A percentile compares a stretch with the other conserved stretches of the same genome.
These are phyloP conservation scores for Acacia acuminata DNA, from an alignment of 306 rosid species.

Conservation along the genomic window DNA sequence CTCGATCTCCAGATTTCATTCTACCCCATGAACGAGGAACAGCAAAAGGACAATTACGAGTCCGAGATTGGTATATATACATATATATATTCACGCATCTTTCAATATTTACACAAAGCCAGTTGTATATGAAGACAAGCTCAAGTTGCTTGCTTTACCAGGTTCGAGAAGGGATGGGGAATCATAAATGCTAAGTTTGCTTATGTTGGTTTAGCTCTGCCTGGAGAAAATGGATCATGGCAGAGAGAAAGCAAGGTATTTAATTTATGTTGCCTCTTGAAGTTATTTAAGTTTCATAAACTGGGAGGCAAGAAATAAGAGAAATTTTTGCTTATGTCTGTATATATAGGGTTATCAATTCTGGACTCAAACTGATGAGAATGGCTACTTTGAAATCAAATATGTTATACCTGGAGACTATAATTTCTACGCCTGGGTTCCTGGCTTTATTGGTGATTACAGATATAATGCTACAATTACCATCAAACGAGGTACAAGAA, in stretches of 20 bases:
- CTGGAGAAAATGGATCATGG: too few relatives aligned
- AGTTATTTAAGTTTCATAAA: slow-evolving; percentile 1
- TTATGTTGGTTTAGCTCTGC: too few relatives aligned
- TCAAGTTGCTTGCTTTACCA: too few relatives aligned
- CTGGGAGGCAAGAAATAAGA: background rate
- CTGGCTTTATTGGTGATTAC: slow-evolving; percentile 81
- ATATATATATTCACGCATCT: too few relatives aligned
- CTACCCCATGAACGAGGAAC: slow-evolving; percentile 57
- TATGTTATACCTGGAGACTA: slow-evolving; percentile 65
- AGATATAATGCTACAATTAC: slow-evolving; percentile 40
- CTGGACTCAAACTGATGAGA: slow-evolving; percentile 59
- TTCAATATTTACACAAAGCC: too few relatives aligned
- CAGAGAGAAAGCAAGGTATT: too few relatives aligned
- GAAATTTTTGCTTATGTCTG: background rate
- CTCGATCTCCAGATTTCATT: slow-evolving; percentile 55
- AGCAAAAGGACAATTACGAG: slow-evolving; percentile 44
- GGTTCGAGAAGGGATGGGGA: too few relatives aligned
- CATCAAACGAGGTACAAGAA: slow-evolving; percentile 49
- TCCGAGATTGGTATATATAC: slow-evolving; percentile 58
- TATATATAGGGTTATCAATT: slow-evolving; percentile 78
- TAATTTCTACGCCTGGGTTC: slow-evolving; percentile 75
- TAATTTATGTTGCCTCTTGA: background rate
- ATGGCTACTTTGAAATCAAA: slow-evolving; percentile 55
- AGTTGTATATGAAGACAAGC: too few relatives aligned
- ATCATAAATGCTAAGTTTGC: too few relatives aligned